phyloP scores from a whole-genome alignment of 148 eudicot genomes.

The Limonium bicolor region DNA sequence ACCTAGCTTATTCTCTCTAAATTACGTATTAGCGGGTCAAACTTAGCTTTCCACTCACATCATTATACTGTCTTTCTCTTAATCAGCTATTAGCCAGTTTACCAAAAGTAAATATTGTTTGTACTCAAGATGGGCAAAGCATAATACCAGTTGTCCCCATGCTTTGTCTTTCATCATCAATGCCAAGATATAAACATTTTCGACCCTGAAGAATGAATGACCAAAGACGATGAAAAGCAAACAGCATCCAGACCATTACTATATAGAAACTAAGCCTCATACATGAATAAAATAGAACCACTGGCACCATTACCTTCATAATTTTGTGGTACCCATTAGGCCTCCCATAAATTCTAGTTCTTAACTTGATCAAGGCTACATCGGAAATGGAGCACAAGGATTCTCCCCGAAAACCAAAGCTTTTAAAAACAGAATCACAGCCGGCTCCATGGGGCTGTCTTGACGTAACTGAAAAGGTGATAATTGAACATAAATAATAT shows the following conservation, averaged over 20 bases:
- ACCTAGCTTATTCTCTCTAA: too few species aligned
- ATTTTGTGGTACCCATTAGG: constrained; percentile 90
- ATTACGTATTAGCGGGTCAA: too few species aligned
- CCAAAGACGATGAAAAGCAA: too few species aligned
- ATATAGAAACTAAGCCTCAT: too few species aligned
- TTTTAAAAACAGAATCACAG: constrained; percentile 16
- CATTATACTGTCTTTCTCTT: too few species aligned
- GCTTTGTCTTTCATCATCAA: constrained; percentile 58
- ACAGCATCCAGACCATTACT: too few species aligned
- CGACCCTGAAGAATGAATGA: constrained; percentile 57
- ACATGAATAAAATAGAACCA: too few species aligned
- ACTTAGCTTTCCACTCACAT: too few species aligned
- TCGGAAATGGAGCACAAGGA: constrained; percentile 82
- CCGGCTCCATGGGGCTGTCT: constrained; percentile 25
- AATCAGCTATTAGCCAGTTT: too few species aligned
- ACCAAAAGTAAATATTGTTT: background rate
- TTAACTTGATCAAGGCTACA: constrained; percentile 63
- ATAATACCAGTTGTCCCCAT: constrained; percentile 75
- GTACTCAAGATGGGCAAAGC: background rate
- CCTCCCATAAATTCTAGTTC: constrained; percentile 73
- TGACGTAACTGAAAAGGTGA: constrained; percentile 50
- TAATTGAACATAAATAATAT: background rate
- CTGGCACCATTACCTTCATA: constrained; percentile 42
- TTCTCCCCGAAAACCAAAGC: constrained; percentile 85
- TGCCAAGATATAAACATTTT: constrained; percentile 70